phyloP scores from a whole-genome alignment of 768 basidiomycete genomes.

The Tylopilus rubrobrunneus region DNA sequence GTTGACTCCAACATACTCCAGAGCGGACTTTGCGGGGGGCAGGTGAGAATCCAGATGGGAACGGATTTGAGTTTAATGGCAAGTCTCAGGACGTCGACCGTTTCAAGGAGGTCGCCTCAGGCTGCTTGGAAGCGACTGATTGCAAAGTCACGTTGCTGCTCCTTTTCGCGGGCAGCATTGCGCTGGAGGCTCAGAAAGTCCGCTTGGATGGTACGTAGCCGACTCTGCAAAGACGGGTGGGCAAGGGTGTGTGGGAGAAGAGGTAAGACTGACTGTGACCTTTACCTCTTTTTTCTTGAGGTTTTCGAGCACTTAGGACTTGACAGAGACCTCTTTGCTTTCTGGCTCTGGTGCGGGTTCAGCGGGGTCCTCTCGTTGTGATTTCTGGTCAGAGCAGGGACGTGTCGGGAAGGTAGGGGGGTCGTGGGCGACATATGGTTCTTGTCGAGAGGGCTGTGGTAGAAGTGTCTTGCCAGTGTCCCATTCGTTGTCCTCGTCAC shows the following conservation, averaged over 20 bases:
- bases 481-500: constrained; percentile 42
- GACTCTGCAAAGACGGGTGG: constrained; percentile 50
- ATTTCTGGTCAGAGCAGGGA: constrained; percentile 58
- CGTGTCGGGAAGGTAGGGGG: constrained; percentile 33
- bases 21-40: constrained; percentile 47
- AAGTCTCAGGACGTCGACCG: constrained; percentile 83
- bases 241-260: constrained; percentile 1
- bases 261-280: constrained; percentile 56
- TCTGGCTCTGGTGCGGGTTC: constrained; percentile 17
- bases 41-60: constrained; percentile 36
- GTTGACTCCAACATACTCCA: too few relatives aligned
- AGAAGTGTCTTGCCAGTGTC: constrained; percentile 48
- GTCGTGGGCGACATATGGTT: constrained; percentile 36
- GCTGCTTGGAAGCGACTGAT: constrained; percentile 89
- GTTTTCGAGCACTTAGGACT: constrained; percentile 42
- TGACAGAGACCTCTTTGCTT: constrained; percentile 28
- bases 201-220: constrained; percentile 90
- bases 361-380: constrained; percentile 12
- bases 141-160: constrained; percentile 90
- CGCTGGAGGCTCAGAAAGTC: constrained; percentile 95
- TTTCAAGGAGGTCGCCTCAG: constrained; percentile 82
- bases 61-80: constrained; percentile 85
- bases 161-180: constrained; percentile 85
- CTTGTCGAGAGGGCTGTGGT: constrained; percentile 54
- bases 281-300: constrained; percentile 80